Percentiles rank a stretch among this genome's conserved stretches.
These are phyloP conservation scores for Coemansia biformis DNA, from an alignment of 192 early-diverging fungal genomes.

Conservation along the genomic window DNA sequence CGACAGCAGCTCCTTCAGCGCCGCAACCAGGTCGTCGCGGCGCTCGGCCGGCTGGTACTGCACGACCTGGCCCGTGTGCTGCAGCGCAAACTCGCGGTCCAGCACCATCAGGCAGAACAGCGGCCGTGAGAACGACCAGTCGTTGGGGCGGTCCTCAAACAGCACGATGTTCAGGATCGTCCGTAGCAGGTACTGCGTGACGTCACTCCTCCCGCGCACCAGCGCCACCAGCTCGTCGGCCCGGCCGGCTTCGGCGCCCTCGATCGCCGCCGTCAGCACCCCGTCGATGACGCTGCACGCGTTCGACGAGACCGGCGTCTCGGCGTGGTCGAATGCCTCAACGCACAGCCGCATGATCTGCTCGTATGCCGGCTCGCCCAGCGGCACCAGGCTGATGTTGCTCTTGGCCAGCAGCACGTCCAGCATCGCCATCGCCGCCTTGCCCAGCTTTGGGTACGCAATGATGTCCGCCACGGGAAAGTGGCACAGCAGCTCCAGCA, in stretches of 20 bases:
- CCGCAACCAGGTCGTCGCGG: conserved; percentile 36
- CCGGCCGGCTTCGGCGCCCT: conserved; percentile 37
- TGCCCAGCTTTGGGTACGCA: conserved; percentile 54
- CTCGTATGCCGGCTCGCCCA: conserved; percentile 55
- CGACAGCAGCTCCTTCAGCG: conserved; percentile 37
- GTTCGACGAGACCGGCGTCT: conserved; percentile 54
- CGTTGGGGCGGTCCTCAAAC: conserved; percentile 75
- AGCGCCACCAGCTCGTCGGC: conserved; percentile 17
- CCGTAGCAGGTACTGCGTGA: conserved; percentile 60
- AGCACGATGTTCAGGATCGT: conserved; percentile 68
- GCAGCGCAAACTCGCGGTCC: conserved; percentile 56
- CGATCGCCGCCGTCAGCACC: conserved; percentile 62
- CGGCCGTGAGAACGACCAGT: conserved; percentile 80
- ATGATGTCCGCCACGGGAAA: conserved; percentile 74
- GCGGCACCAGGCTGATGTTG: conserved; percentile 57
- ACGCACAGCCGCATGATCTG: conserved; percentile 72
- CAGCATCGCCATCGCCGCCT: conserved; percentile 58
- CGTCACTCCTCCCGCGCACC: conserved; percentile 50
- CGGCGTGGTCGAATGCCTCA: conserved; percentile 62
- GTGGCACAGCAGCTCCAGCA: conserved; percentile 65
- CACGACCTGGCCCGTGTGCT: conserved; percentile 38
- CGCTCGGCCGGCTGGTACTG: conserved; percentile 49
- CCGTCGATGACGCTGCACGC: conserved; percentile 70
- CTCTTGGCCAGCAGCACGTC: conserved; percentile 65
- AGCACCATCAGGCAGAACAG: conserved; percentile 73